phyloP scores from a whole-genome alignment of 2,329 filamentous ascomycete genomes.

The Boeremia exigua region DNA sequence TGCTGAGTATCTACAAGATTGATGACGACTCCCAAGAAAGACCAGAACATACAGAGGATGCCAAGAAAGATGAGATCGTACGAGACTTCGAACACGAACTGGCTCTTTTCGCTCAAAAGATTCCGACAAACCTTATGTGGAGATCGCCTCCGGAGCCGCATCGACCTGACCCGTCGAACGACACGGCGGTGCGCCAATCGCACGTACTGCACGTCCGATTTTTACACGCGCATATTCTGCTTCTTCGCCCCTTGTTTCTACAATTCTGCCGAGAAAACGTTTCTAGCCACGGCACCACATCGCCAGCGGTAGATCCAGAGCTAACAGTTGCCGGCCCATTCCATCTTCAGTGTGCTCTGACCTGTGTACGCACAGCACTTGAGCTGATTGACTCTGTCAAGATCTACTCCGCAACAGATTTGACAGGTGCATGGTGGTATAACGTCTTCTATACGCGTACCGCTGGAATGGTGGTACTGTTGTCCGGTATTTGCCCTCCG shows the following conservation, averaged over 20 bases:
- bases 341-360: not conserved
- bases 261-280: not conserved
- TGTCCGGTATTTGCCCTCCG: slow-evolving; percentile 4
- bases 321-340: not conserved
- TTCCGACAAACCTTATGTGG: slow-evolving; percentile 2
- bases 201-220: slow-evolving; percentile 16
- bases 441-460: slow-evolving; percentile 18
- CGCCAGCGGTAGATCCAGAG: not conserved
- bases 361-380: not conserved
- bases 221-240: slow-evolving; percentile 8
- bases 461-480: slow-evolving; percentile 13
- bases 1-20: slow-evolving; percentile 10
- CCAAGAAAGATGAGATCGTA: not conserved
- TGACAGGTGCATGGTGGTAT: slow-evolving; percentile 19
- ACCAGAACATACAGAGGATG: not conserved
- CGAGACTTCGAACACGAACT: slow-evolving; percentile 4
- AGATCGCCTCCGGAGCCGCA: not conserved
- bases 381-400: slow-evolving; percentile 2
- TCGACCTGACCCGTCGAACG: not conserved
- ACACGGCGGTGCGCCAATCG: not conserved
- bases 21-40: slow-evolving; percentile 4
- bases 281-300: not conserved
- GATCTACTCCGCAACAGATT: slow-evolving; percentile 3
- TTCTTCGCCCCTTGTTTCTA: slow-evolving; percentile 2
- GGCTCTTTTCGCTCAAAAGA: not conserved